phyloP scores from a whole-genome alignment of 2,329 filamentous ascomycete genomes.

The Phialemoniopsis sp. region DNA sequence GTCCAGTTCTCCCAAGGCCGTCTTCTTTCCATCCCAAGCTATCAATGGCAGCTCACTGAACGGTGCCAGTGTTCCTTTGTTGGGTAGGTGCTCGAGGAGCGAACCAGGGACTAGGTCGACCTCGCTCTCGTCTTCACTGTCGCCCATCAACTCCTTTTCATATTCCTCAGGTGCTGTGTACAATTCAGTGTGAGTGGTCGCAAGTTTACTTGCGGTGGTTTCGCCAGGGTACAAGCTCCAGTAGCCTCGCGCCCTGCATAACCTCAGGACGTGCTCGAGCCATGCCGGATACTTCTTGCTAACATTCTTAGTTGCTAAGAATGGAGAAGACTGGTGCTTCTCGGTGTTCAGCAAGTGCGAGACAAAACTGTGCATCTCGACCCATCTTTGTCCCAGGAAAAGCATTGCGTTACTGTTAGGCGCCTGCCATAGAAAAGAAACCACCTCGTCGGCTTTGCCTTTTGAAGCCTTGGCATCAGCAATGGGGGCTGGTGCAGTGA shows the following conservation, averaged over 20 bases:
- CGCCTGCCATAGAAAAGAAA: slow-evolving; percentile 73
- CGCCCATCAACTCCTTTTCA: slow-evolving; percentile 17
- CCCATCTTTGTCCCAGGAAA: slow-evolving; percentile 82
- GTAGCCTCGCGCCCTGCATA: slow-evolving; percentile 75
- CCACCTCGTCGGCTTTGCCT: slow-evolving; percentile 13
- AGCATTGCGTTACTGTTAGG: slow-evolving; percentile 80
- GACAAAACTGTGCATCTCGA: slow-evolving; percentile 78
- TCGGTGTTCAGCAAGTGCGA: slow-evolving; percentile 50
- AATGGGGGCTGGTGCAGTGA: slow-evolving; percentile 35
- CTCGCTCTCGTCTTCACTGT: slow-evolving; percentile 17
- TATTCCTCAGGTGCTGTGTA: slow-evolving; percentile 70
- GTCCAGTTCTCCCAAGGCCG: slow-evolving; percentile 33
- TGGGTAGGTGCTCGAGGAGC: slow-evolving; percentile 45
- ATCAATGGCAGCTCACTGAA: slow-evolving; percentile 53
- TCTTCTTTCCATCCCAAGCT: slow-evolving; percentile 56
- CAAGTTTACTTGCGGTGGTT: slow-evolving; percentile 48
- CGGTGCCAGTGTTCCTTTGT: slow-evolving; percentile 34
- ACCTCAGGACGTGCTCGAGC: slow-evolving; percentile 72
- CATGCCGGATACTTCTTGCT: slow-evolving; percentile 68
- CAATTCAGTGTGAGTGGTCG: slow-evolving; percentile 75
- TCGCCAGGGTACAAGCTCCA: slow-evolving; percentile 73
- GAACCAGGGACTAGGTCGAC: slow-evolving; percentile 33
- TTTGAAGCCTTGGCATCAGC: no score
- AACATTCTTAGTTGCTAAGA: slow-evolving; percentile 47
- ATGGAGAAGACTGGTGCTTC: slow-evolving; percentile 23